Base-by-base conservation (phyloP, 2,329 filamentous ascomycete genomes). In the Raffaelea ambrosiae region DNA sequence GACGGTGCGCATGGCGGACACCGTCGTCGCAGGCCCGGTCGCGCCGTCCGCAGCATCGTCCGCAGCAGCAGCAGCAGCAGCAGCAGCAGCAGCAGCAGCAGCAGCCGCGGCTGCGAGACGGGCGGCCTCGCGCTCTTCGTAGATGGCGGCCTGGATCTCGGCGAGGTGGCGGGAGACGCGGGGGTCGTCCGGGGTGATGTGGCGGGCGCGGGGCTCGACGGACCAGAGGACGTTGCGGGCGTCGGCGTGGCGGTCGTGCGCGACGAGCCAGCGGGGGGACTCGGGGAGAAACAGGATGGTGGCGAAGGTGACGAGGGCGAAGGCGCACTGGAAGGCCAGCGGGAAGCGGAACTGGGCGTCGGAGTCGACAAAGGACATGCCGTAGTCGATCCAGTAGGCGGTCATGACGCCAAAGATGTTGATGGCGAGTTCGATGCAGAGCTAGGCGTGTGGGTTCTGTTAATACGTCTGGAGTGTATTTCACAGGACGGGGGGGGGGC, bases 251-350 rank as follows among this genome's bases (percentile, higher is more conserved):
- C 61, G 58, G 4, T 61, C 65, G n/a, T 64, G 62, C 10, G 64
- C 35, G 4, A 71, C 59, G 4, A 70, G 62, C 64, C 66, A 72
- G 50, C 70, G 70, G 1, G 71, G 70, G 1, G 66, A 69, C 52
- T 74, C 71, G 0, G 70, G 70, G 3, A 69, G 60, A 22, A 70
- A 61, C 3, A 60, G 52, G 1, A 65, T 22, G 1, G 22, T 14
- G 13, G 56, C 46, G n/a, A 63, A 42, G 20, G 62, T 57, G 29
- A 51, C 53, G 8, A 57, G 48, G 4, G 59, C 61, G 16, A 62
- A 59, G 13, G 57, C 47, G 29, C 57, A 55, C 53, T 63, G 56
- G 14, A 63, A 54, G 7, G 49, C 56, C 14, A 63, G 55, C 38
- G 54, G 52, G 43, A 59, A 50, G 42, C 62, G 56, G 58, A 59